Conservation (phyloP, 2,329 filamentous ascomycete species). For the Xylaria sp. region DNA sequence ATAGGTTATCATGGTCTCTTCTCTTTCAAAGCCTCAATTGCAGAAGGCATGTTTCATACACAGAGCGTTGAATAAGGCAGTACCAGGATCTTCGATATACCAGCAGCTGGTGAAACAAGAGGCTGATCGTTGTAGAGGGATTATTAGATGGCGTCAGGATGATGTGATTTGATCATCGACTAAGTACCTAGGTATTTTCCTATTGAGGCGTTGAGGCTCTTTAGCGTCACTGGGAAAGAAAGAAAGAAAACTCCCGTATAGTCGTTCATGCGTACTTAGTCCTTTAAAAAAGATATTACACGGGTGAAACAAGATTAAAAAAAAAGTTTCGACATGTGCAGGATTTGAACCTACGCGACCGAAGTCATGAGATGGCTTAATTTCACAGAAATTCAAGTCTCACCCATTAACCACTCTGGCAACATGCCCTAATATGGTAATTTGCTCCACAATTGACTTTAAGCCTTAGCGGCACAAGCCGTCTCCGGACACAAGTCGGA, state of each 20-base stretch:
- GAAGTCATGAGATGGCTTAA: conserved; percentile 48
- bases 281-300: background rate
- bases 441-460: background rate
- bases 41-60: no score
- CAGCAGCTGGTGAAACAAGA: background rate
- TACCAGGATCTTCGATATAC: no score
- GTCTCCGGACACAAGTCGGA: background rate
- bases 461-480: background rate
- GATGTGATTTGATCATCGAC: no score
- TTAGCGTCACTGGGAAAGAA: background rate
- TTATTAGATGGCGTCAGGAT: background rate
- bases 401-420: conserved; percentile 50
- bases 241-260: background rate
- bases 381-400: conserved; percentile 46
- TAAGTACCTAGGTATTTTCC: no score
- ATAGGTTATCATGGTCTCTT: no score
- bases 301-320: background rate
- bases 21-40: no score
- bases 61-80: no score
- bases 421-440: conserved; percentile 39
- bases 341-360: conserved; percentile 50
- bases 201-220: no score
- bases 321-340: conserved; percentile 43
- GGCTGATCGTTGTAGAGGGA: background rate
- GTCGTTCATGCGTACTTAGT: no score